Evolutionary conservation across 345 rosid species (phyloP), one percentile per base, ranked within the genome.

Genomic region (Noccaea caerulescens): DNA sequence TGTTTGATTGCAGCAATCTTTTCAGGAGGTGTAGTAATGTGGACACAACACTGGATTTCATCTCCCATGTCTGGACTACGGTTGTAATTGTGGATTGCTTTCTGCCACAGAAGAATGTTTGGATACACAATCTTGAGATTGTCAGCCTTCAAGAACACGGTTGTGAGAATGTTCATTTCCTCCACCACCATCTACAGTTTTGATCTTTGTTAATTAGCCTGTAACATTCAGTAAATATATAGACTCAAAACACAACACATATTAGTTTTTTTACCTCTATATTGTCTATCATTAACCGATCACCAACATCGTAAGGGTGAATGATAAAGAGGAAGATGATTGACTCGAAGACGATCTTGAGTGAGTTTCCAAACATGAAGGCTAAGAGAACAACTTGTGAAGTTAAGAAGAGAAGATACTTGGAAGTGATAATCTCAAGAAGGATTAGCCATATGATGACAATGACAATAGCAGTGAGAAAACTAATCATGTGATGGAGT

Each of bases 31-130:
- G 95, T 89, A 5, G 87, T 69, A 8, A 91, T 53, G 32, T 94
- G 97, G 83, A 94, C 37, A 42, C 34, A 79, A 79, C 87, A 94
- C 49, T 77, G 82, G 4, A 91, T 63, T 4, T 68, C 78, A 7
- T 94, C 99, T 12, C 87, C 86, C 98, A 91, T 94, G 49, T 94
- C 98, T 1, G 98, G 98, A 69, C 99, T 94, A 2, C 95, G 92
- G 34, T 89, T 79, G 63, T 27, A 91, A 77, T 91, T 94, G 30
- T 85, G 77, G 23, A 94, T 91, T 14, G 93, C 71, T 64, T 71
- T 88, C 5, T 81, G 74, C 23, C 93, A 85, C 2, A 94, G 86
- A 72, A 82, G 71, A 33, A 80, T 84, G 58, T 94, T 94, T 0
- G 91, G 96, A 56, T 73, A 87, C n/a, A 82, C 55, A 9, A 94